Evolutionary conservation across 2,329 filamentous ascomycete species (phyloP).

Genomic region (Aspergillus jensenii): DNA sequence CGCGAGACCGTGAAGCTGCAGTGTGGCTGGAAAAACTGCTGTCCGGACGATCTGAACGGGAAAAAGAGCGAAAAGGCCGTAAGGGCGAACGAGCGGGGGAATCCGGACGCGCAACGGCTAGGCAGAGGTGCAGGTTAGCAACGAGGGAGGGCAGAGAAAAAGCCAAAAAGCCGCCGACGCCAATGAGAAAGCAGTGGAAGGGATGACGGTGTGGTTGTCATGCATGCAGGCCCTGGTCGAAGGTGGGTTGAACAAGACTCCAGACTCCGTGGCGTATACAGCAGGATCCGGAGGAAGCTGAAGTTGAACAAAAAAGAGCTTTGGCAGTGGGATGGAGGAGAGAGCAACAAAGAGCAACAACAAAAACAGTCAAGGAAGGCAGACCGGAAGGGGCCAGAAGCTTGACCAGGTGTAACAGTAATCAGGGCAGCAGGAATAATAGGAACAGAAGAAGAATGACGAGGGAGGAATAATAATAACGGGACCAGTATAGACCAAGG

Average conservation of each 20-base stretch:
- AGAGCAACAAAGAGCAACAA: neutral
- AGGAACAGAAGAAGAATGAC: constrained; percentile 4
- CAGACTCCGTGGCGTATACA: constrained; percentile 14
- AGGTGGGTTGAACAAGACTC: constrained; percentile 6
- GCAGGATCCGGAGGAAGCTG: constrained; percentile 1
- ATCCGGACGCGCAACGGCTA: constrained; percentile 32
- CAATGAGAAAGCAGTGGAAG: constrained; percentile 10
- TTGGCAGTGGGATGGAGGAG: too few species aligned
- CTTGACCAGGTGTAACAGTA: constrained; percentile 5
- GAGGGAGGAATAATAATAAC: constrained; percentile 9
- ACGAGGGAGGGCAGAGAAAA: constrained; percentile 18
- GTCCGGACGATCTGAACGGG: constrained; percentile 29
- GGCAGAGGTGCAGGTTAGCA: constrained; percentile 17
- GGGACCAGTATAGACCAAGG: constrained; percentile 4
- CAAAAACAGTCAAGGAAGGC: constrained; percentile 2
- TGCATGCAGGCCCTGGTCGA: constrained; percentile 10
- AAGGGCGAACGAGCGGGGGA: constrained; percentile 34
- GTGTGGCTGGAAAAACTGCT: constrained; percentile 31
- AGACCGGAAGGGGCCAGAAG: constrained; percentile 6
- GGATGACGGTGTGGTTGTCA: constrained; percentile 13
- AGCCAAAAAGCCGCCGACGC: constrained; percentile 8
- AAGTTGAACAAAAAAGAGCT: neutral
- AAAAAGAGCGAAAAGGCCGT: constrained; percentile 31
- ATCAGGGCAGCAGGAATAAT: constrained; percentile 7
- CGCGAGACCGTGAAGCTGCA: constrained; percentile 23